phyloP scores from a whole-genome alignment of 257 asterid genomes.

The Solanum commersonii region DNA sequence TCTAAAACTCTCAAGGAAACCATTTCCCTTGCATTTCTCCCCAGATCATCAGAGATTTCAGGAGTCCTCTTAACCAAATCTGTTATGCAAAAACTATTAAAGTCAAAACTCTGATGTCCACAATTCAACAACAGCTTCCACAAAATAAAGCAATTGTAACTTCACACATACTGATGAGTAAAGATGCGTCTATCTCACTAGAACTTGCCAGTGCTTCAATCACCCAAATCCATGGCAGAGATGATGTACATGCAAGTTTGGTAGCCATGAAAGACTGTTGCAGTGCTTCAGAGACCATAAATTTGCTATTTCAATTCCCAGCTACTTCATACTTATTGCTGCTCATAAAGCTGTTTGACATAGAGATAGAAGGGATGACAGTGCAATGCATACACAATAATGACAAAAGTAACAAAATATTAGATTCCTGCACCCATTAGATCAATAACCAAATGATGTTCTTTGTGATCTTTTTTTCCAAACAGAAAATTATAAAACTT shows the following conservation, averaged over 20 bases:
- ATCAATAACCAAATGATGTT: neutral
- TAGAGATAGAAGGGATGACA: neutral
- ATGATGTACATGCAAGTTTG: conserved; percentile 14
- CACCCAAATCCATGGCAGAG: conserved; percentile 50
- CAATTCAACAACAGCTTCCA: neutral
- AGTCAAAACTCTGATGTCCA: neutral
- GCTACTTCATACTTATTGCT: neutral
- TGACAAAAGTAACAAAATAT: neutral
- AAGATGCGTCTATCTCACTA: conserved; percentile 27
- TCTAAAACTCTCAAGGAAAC: conserved; percentile 45
- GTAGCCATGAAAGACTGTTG: conserved; percentile 27
- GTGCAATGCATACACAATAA: neutral
- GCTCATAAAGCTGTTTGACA: neutral
- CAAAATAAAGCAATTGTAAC: neutral
- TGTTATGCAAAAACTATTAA: conserved; percentile 10
- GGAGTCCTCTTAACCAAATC: conserved; percentile 42
- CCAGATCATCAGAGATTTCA: conserved; percentile 27
- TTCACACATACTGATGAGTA: conserved; percentile 34
- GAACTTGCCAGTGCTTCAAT: conserved; percentile 44
- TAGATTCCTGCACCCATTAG: neutral
- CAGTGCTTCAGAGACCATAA: conserved; percentile 21
- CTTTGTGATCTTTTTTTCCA: neutral
- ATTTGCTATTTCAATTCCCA: neutral
- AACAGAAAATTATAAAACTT: neutral
- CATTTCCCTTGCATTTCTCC: conserved; percentile 40